These are phyloP conservation scores for Grosmannia penicillata DNA, from an alignment of 2,329 filamentous ascomycete species.

Conservation along the genomic window DNA sequence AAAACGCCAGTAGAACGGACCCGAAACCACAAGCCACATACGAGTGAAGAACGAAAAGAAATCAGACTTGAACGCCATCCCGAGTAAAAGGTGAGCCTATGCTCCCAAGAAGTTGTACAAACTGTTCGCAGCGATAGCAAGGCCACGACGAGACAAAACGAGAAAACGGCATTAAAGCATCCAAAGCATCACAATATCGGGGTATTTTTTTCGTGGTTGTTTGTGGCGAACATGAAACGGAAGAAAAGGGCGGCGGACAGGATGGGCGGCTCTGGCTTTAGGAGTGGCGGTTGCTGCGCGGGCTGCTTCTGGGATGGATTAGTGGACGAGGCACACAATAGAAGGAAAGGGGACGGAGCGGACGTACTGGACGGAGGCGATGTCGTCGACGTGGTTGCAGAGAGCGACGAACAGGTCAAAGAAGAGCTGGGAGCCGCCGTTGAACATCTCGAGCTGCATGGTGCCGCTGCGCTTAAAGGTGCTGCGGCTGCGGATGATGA, in stretches of 20 bases:
- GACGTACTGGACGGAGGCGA: conserved; percentile 40
- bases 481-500: conserved; percentile 75
- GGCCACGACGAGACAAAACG: not conserved
- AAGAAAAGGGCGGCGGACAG: not conserved
- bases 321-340: not conserved
- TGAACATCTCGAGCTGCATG: conserved; percentile 91
- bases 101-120: too few species aligned
- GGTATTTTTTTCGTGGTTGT: not conserved
- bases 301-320: conserved; percentile 16
- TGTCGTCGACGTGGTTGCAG: conserved; percentile 75
- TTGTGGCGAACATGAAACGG: not conserved
- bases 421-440: conserved; percentile 68
- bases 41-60: too few species aligned
- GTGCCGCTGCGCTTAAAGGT: conserved; percentile 91
- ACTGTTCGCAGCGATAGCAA: too few species aligned
- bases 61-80: not conserved
- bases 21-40: too few species aligned
- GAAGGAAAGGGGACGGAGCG: not conserved
- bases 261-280: conserved; percentile 9
- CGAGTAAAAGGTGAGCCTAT: too few species aligned
- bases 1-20: not conserved
- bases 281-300: conserved; percentile 31
- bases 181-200: not conserved
- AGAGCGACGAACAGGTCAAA: conserved; percentile 90
- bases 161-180: not conserved